Percentiles rank a stretch among this genome's conserved stretches.
Conservation (phyloP, 768 basidiomycete species). For the Flagelloscypha sp. region DNA sequence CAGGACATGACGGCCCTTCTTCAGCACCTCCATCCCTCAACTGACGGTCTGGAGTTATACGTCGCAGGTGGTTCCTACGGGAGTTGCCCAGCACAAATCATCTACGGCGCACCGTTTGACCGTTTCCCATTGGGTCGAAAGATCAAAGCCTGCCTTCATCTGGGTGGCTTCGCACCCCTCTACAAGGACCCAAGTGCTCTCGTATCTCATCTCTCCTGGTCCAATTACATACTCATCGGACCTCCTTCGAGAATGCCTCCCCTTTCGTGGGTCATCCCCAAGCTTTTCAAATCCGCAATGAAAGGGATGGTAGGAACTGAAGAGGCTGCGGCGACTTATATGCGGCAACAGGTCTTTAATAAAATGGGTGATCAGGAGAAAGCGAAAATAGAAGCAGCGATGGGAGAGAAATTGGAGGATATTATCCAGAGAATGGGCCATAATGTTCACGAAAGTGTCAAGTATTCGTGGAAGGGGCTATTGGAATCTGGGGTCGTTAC, state of each 20-base stretch:
- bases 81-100: slow-evolving; percentile 44
- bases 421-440: slow-evolving; percentile 31
- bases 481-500: slow-evolving; percentile 31
- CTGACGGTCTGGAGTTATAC: slow-evolving; percentile 35
- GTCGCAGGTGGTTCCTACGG: slow-evolving; percentile 48
- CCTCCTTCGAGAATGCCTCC: slow-evolving; percentile 36
- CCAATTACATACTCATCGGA: slow-evolving; percentile 38
- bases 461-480: slow-evolving; percentile 45
- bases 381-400: slow-evolving; percentile 22
- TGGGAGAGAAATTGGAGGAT: slow-evolving; percentile 28
- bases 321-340: slow-evolving; percentile 32
- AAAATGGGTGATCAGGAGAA: slow-evolving; percentile 33
- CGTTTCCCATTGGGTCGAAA: slow-evolving; percentile 41
- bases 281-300: slow-evolving; percentile 24
- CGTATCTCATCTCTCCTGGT: slow-evolving; percentile 35
- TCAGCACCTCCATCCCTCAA: slow-evolving; percentile 30
- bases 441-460: slow-evolving; percentile 39
- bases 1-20: slow-evolving; percentile 32
- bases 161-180: slow-evolving; percentile 39
- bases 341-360: slow-evolving; percentile 30
- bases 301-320: slow-evolving; percentile 27
- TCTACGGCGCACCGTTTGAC: slow-evolving; percentile 44
- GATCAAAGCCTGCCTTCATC: slow-evolving; percentile 39
- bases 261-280: slow-evolving; percentile 27
- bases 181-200: slow-evolving; percentile 44